Conservation (phyloP, 2,329 filamentous ascomycete species). For the Fusarium austroafricanum region DNA sequence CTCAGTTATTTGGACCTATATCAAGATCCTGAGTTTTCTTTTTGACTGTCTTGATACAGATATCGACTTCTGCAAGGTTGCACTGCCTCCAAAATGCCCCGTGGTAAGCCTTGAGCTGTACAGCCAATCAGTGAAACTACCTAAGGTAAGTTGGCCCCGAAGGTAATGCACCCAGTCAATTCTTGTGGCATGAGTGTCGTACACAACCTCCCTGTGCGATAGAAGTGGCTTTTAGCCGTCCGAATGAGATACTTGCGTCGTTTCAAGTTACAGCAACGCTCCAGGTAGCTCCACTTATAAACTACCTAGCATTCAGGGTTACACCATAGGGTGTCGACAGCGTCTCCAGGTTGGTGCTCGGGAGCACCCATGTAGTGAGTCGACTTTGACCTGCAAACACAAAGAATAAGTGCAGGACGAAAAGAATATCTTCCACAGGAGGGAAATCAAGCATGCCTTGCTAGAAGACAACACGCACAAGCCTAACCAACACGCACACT, state of each 20-base stretch:
- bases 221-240: constrained; percentile 8
- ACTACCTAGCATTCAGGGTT: constrained; percentile 16
- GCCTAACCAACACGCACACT: neutral
- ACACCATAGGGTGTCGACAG: constrained; percentile 17
- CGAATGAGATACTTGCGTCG: constrained; percentile 16
- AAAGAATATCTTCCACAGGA: neutral
- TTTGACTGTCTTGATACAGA: neutral
- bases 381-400: neutral
- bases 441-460: neutral
- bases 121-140: neutral
- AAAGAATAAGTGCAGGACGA: neutral
- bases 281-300: constrained; percentile 18
- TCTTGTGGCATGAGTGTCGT: constrained; percentile 4
- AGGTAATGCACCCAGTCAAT: too few species aligned
- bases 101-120: constrained; percentile 13
- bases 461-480: neutral
- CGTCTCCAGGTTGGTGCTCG: constrained; percentile 27
- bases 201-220: constrained; percentile 17
- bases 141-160: neutral
- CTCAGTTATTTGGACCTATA: too few species aligned
- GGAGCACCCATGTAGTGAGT: constrained; percentile 5
- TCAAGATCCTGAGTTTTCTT: neutral
- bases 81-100: constrained; percentile 16
- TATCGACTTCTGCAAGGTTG: neutral
- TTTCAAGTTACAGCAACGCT: constrained; percentile 9